Evolutionary conservation across 305 asterid species (phyloP).

Genomic region (Euphrasia arctica): DNA sequence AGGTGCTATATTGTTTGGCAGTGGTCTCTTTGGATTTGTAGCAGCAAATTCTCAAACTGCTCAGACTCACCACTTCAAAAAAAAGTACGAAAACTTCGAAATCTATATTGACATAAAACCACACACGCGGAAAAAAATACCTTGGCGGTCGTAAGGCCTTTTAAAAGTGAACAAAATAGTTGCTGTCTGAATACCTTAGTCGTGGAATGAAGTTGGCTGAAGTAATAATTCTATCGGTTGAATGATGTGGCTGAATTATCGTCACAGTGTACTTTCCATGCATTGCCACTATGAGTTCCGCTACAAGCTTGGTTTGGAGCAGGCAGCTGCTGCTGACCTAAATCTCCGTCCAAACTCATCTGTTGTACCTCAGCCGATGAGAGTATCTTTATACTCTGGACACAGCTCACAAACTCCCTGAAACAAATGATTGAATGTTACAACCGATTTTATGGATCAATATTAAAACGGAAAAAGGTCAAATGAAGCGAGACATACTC

Average conservation of each 20-base stretch:
- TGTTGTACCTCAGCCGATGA: constrained; percentile 90
- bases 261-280: constrained; percentile 70
- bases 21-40: constrained; percentile 7
- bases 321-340: constrained; percentile 57
- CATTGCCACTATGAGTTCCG: constrained; percentile 81
- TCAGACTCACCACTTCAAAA: constrained; percentile 11
- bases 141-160: not conserved
- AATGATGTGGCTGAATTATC: constrained; percentile 69
- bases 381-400: constrained; percentile 84
- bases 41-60: constrained; percentile 4
- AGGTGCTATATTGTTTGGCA: constrained; percentile 14
- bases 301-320: constrained; percentile 83
- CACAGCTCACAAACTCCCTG: constrained; percentile 97
- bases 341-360: constrained; percentile 93
- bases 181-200: not conserved
- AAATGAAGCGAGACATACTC: constrained; percentile 58
- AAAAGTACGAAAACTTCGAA: not conserved
- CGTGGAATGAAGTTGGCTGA: not conserved
- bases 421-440: constrained; percentile 2
- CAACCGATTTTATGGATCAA: not conserved
- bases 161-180: not conserved
- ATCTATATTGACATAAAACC: not conserved
- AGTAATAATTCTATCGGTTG: constrained; percentile 38
- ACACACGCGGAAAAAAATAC: not conserved
- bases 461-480: not conserved